These are phyloP conservation scores for Phaffomyces antillensis DNA, from an alignment of 805 yeast genomes.

Conservation along the genomic window DNA sequence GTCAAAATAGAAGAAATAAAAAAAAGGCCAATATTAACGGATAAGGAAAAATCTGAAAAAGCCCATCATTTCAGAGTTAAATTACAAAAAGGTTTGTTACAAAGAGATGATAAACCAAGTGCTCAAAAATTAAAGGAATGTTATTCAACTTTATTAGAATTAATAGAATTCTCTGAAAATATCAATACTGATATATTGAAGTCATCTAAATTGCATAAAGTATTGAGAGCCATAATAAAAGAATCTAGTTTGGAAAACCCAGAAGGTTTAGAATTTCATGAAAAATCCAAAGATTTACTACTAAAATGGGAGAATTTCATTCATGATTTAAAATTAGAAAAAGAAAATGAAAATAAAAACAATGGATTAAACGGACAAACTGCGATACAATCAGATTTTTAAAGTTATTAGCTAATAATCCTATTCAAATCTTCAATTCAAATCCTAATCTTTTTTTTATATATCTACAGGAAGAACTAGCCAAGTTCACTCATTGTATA, in stretches of 20 bases:
- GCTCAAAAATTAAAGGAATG: slow-evolving; percentile 28
- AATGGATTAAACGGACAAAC: neutral
- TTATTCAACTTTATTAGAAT: slow-evolving; percentile 29
- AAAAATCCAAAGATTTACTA: slow-evolving; percentile 34
- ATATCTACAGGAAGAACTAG: too few relatives aligned
- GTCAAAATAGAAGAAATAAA: neutral
- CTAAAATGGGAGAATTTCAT: slow-evolving; percentile 34
- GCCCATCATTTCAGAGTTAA: slow-evolving; percentile 33
- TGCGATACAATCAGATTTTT: too few relatives aligned
- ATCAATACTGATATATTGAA: slow-evolving; percentile 34
- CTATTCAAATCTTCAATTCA: too few relatives aligned
- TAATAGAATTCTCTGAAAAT: slow-evolving; percentile 32
- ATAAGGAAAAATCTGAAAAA: slow-evolving; percentile 2
- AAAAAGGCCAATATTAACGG: neutral
- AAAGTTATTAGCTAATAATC: too few relatives aligned
- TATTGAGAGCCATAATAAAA: slow-evolving; percentile 39
- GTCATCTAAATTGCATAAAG: slow-evolving; percentile 44
- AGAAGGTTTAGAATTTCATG: slow-evolving; percentile 39
- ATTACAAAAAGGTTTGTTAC: slow-evolving; percentile 42
- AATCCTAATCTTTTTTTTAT: too few relatives aligned
- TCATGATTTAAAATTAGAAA: slow-evolving; percentile 31
- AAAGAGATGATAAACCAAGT: slow-evolving; percentile 32
- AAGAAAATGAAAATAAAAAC: slow-evolving; percentile 2
- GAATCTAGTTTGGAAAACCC: slow-evolving; percentile 33
- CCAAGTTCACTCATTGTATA: too few relatives aligned